Base-by-base conservation (phyloP, 495 filamentous ascomycete species). In the Penicillium herquei region DNA sequence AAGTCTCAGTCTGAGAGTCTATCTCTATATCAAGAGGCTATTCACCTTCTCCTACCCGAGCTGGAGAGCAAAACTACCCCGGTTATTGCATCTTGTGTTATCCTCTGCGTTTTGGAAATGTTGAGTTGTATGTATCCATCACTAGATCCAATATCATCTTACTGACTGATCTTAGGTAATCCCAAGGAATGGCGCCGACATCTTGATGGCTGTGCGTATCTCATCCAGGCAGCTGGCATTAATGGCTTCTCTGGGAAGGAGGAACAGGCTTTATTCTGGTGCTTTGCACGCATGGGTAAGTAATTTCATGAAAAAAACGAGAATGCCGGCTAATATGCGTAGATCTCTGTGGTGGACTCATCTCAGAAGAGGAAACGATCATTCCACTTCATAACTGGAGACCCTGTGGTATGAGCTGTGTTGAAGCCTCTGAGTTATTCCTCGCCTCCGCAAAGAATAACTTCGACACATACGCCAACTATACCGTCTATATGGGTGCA, bases 201-300 rank as follows among this genome's bases (percentile, higher is more conserved):
- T 58, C 55, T 78, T n/a, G 75, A 78, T 50, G 75, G 75, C 26
- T 78, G 73, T 63, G 72, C 75, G 14, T 72, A 70, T 47, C 59
- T 77, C 9, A 70, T 77, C 46, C 69, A 75, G 54, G 65, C 69
- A 0, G 69, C 64, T 8, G 70, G 66, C 34, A 69, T 69, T 14
- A 73, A 74, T 41, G 65, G 71, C 2, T 75, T 75, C 51, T 73
- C 73, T 9, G 69, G 70, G 0, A 73, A 73, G 26, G 62, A 75
- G 37, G 67, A 69, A 41, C 73, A 77, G 52, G 75, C 73, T 0
- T 59, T 76, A 2, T 78, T 77, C 48, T 78, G 76, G 76, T 78
- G 76, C 51, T 77, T 74, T 55, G 76, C 74, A 9, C 46, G 74
- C 21, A 78, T 78, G 76, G 75, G 75, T 71, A 62, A n/a, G 59